Percentiles rank a stretch among this genome's conserved stretches.
phyloP scores from a whole-genome alignment of 2,329 filamentous ascomycete species.

The Ophiognomonia clavigignenti-juglandacearum region DNA sequence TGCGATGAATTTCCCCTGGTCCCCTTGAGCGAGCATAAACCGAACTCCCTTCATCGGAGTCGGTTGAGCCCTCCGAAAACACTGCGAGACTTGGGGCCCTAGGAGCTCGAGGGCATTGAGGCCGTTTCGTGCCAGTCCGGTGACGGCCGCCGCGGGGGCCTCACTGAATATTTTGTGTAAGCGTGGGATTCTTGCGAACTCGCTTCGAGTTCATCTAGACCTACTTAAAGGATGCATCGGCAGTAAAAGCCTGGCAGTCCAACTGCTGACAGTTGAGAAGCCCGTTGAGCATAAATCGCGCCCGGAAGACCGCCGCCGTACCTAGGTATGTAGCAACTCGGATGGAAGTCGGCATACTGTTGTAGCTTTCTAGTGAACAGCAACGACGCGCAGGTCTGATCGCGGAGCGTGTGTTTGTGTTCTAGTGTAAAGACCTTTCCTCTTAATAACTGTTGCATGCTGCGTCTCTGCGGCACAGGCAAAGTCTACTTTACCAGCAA shows the following conservation, averaged over 20 bases:
- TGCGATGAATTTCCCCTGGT: not conserved
- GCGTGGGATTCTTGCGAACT: not conserved
- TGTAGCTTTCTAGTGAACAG: no score
- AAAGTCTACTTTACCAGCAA: no score
- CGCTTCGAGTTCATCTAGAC: not conserved
- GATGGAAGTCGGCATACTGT: slow-evolving; percentile 15
- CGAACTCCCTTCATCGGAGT: not conserved
- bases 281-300: slow-evolving; percentile 8
- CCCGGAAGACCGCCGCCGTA: slow-evolving; percentile 19
- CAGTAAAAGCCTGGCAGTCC: slow-evolving; percentile 1
- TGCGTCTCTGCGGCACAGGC: no score
- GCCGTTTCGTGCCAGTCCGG: not conserved
- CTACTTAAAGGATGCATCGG: not conserved
- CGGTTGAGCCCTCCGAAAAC: slow-evolving; percentile 5
- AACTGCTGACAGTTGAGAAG: not conserved
- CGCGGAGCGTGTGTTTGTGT: no score
- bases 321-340: slow-evolving; percentile 18
- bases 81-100: not conserved
- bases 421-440: no score
- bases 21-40: slow-evolving; percentile 1
- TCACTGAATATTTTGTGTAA: not conserved
- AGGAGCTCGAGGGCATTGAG: not conserved
- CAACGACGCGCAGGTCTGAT: no score
- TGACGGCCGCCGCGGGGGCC: not conserved
- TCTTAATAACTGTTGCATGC: no score